Evolutionary conservation across 2,329 filamentous ascomycete genomes (phyloP), one percentile per base, ranked within the genome.

Genomic region (Seiridium cupressi): DNA sequence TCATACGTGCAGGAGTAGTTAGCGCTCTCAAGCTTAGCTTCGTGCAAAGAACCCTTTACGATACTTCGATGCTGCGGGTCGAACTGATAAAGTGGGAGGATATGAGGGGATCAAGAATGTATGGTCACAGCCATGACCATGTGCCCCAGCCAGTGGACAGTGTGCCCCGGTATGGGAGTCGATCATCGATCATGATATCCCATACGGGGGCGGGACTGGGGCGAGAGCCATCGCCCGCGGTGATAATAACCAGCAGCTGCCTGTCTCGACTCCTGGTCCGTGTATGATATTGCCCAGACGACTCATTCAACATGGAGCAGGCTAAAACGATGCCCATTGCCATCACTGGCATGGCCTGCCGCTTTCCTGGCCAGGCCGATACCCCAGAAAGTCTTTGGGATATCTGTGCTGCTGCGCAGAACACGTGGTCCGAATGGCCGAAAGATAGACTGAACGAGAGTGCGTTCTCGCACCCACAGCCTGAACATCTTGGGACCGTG

Each of bases 281-380:
- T 31, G n/a, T 35, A 5, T n/a, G n/a, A 18, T 53, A n/a, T 13
- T 53, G 8, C 32, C 9, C 18, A 32, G 38, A 6, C 42, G 13
- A 31, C 13, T 36, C 32, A 35, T 35, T 47, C 54, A 57, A 57
- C 42, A 57, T 57, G 54, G 44, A 57, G 42, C 40, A 36, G 5
- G 26, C 42, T 34, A 57, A 57, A 42, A 47, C 40, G 18, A 57
- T 46, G 47, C 59, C 59, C 10, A 58, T 61, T 10, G 59, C 59
- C 49, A 57, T 61, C 26, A 58, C 51, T 53, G 59, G 59, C 42
- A 48, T 53, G 47, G 55, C 46, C 34, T 61, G 59, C 49, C 59
- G 59, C 32, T 58, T 61, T 31, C 54, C 54, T 40, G 59, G 59
- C 13, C 31, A 47, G 2, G 59, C 47, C 10, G 42, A 51, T 5